A percentile compares a stretch with the other conserved stretches of the same genome.
phyloP scores from a whole-genome alignment of 257 asterid genomes.

The Ehretia macrophylla region DNA sequence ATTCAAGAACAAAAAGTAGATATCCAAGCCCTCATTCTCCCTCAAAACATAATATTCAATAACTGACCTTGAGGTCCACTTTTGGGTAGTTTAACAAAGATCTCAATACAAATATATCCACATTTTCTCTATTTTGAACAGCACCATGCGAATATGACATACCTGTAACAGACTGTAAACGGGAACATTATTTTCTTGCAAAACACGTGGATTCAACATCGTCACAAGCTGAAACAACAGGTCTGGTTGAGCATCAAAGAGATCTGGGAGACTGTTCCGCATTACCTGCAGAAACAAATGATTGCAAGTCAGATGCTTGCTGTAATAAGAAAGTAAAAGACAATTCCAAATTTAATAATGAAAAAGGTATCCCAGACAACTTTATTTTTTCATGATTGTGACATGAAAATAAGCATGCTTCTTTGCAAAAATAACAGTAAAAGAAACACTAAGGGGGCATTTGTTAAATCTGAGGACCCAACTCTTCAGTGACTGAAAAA shows the following conservation, averaged over 20 bases:
- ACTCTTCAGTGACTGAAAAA: too few relatives aligned
- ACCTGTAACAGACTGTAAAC: constrained; percentile 94
- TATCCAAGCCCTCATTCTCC: too few relatives aligned
- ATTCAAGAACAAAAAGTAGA: too few relatives aligned
- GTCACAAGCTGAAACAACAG: constrained; percentile 92
- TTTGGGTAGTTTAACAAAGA: too few relatives aligned
- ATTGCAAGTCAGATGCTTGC: constrained; percentile 5
- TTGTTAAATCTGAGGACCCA: background rate
- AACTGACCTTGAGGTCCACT: too few relatives aligned
- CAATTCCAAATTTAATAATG: background rate
- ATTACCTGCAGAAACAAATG: constrained; percentile 53
- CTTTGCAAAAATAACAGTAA: background rate
- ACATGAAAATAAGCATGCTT: background rate
- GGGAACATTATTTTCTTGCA: constrained; percentile 86
- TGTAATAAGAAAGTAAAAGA: background rate
- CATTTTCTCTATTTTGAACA: background rate
- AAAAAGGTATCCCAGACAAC: too few relatives aligned
- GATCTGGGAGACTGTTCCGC: constrained; percentile 85
- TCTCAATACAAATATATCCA: too few relatives aligned
- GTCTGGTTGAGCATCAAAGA: constrained; percentile 96
- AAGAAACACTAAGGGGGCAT: background rate
- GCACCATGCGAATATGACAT: constrained; percentile 3
- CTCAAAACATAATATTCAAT: too few relatives aligned
- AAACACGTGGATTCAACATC: constrained; percentile 86
- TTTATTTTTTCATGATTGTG: background rate